phyloP scores from a whole-genome alignment of 495 filamentous ascomycete species.

The Cryomyces antarcticus region DNA sequence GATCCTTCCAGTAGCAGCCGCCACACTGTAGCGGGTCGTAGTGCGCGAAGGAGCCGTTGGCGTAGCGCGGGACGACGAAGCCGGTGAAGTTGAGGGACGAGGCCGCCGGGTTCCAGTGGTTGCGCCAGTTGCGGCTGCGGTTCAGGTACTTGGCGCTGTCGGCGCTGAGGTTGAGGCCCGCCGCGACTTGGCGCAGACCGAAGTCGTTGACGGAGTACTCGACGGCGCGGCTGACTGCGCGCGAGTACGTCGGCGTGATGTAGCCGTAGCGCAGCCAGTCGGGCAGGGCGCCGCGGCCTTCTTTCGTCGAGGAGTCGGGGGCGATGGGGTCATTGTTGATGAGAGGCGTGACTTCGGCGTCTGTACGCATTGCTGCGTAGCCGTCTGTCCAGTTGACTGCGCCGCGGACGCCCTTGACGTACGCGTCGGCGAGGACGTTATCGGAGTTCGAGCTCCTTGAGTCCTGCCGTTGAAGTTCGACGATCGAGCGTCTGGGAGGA shows the following conservation, averaged over 20 bases:
- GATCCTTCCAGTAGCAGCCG: constrained; percentile 48
- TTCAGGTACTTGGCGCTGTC: constrained; percentile 41
- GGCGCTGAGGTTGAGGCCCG: constrained; percentile 28
- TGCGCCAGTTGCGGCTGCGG: constrained; percentile 48
- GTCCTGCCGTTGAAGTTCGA: constrained; percentile 51
- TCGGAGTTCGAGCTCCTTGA: constrained; percentile 57
- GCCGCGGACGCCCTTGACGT: constrained; percentile 46
- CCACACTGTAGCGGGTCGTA: constrained; percentile 41
- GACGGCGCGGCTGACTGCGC: constrained; percentile 43
- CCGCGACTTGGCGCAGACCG: constrained; percentile 35
- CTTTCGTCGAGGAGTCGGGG: constrained; percentile 40
- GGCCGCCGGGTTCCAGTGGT: constrained; percentile 44
- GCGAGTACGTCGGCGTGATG: constrained; percentile 39
- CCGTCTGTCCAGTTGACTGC: constrained; percentile 50
- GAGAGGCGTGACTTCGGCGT: constrained; percentile 41
- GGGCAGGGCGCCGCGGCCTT: constrained; percentile 48
- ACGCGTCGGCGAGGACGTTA: constrained; percentile 56
- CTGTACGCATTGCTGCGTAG: constrained; percentile 46
- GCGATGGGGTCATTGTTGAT: constrained; percentile 41
- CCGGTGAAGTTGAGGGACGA: constrained; percentile 36
- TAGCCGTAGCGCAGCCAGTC: constrained; percentile 46
- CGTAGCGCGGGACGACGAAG: constrained; percentile 41
- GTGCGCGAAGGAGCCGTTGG: constrained; percentile 30
- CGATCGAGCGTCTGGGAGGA: constrained; percentile 19
- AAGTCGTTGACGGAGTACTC: constrained; percentile 54